phyloP scores from a whole-genome alignment of 306 rosid genomes.

The Urtica urens region DNA sequence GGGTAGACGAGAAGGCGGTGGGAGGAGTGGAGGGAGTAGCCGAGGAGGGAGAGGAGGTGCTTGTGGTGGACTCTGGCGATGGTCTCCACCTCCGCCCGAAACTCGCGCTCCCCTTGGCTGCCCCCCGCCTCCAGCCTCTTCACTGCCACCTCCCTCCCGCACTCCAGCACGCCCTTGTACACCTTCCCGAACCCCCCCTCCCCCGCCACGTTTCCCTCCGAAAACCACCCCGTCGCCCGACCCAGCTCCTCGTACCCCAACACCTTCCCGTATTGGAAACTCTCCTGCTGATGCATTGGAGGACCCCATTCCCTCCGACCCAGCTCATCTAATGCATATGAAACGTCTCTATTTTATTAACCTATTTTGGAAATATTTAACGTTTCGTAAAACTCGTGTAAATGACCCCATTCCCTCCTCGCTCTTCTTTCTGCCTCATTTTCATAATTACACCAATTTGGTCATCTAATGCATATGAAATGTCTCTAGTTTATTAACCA shows the following conservation, averaged over 20 bases:
- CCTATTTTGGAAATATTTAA: no score
- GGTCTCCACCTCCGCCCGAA: constrained; percentile 44
- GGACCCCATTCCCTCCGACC: no score
- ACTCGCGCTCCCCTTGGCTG: constrained; percentile 42
- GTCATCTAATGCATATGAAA: no score
- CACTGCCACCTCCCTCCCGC: constrained; percentile 44
- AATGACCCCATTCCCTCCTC: no score
- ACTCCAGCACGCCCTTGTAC: constrained; percentile 35
- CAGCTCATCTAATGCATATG: no score
- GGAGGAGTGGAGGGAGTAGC: constrained; percentile 25
- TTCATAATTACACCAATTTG: no score
- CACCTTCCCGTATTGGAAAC: no score
- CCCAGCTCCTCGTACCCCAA: constrained; percentile 28
- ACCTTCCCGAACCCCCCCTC: constrained; percentile 52
- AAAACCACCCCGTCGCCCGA: constrained; percentile 35
- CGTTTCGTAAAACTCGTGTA: no score
- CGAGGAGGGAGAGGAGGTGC: constrained; percentile 42
- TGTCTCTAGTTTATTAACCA: no score
- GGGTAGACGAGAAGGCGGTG: constrained; percentile 44
- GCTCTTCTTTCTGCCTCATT: no score
- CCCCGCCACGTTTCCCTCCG: constrained; percentile 38
- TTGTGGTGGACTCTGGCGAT: constrained; percentile 47
- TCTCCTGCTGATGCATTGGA: no score
- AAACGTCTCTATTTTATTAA: no score
- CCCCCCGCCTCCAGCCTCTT: constrained; percentile 36